Evolutionary conservation across 1,139 yeast species (phyloP).

Genomic region (Suhomyces choctaworum): DNA sequence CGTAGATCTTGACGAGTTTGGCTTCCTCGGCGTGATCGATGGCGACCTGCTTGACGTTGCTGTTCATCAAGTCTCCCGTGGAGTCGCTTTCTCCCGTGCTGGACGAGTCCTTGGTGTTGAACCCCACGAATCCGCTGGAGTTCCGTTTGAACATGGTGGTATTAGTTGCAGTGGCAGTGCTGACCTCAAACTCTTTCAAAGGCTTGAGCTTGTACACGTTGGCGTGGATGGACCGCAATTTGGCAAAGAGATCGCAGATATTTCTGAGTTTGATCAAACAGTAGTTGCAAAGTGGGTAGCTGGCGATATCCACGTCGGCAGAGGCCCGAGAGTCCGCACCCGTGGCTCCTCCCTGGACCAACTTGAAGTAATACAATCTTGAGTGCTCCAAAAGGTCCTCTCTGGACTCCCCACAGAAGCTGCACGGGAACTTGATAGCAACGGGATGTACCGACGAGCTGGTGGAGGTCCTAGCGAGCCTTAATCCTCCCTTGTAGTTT

Average conservation of each 20-base stretch:
- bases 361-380: slow-evolving; percentile 67
- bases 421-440: slow-evolving; percentile 73
- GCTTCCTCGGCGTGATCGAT: slow-evolving; percentile 22
- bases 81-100: slow-evolving; percentile 8
- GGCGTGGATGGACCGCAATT: slow-evolving; percentile 62
- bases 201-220: slow-evolving; percentile 43
- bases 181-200: slow-evolving; percentile 26
- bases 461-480: slow-evolving; percentile 6
- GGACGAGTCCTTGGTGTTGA: slow-evolving; percentile 3
- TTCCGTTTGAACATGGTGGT: slow-evolving; percentile 22
- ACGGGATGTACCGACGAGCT: slow-evolving; percentile 48
- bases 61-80: slow-evolving; percentile 12
- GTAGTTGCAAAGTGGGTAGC: slow-evolving; percentile 78
- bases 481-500: slow-evolving; percentile 13
- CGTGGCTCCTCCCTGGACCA: slow-evolving; percentile 23
- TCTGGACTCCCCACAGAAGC: slow-evolving; percentile 78
- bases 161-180: slow-evolving; percentile 12
- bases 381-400: slow-evolving; percentile 73
- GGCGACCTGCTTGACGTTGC: slow-evolving; percentile 13
- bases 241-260: slow-evolving; percentile 76
- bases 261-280: slow-evolving; percentile 80
- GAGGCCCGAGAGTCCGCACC: slow-evolving; percentile 10
- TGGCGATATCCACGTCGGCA: slow-evolving; percentile 28
- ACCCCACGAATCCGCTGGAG: slow-evolving; percentile 12
- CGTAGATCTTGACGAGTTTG: slow-evolving; percentile 24